Conservation (phyloP, 805 yeast species). For the Candida glaebosa region DNA sequence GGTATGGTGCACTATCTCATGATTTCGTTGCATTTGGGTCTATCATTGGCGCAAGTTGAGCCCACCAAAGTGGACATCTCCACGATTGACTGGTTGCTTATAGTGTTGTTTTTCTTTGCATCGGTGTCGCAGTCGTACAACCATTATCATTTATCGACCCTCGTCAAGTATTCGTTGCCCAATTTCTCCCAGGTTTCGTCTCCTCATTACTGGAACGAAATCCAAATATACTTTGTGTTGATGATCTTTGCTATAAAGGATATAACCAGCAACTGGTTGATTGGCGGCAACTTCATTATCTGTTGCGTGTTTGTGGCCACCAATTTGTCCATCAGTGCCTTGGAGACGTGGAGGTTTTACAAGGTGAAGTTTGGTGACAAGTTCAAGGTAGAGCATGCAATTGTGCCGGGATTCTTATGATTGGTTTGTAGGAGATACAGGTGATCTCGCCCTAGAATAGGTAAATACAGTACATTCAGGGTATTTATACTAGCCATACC, state of each 20-base stretch:
- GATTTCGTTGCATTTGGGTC: constrained; percentile 34
- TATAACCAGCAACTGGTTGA: constrained; percentile 15
- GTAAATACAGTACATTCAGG: too few relatives aligned
- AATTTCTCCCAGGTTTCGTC: constrained; percentile 43
- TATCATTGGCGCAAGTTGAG: constrained; percentile 7
- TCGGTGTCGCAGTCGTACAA: constrained; percentile 52
- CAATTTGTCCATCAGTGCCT: constrained; percentile 55
- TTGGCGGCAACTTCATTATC: constrained; percentile 17
- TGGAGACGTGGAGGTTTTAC: constrained; percentile 51
- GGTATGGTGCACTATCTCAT: constrained; percentile 59
- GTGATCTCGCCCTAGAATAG: too few relatives aligned
- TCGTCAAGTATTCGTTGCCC: constrained; percentile 59
- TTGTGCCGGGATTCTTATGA: constrained; percentile 36
- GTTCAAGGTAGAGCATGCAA: constrained; percentile 25
- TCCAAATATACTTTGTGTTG: constrained; percentile 48
- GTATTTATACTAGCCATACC: too few relatives aligned
- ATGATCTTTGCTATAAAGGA: constrained; percentile 15
- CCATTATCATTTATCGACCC: constrained; percentile 46
- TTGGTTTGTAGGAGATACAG: too few relatives aligned
- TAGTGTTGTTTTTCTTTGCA: constrained; percentile 44
- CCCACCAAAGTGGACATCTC: constrained; percentile 5
- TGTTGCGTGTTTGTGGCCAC: constrained; percentile 33
- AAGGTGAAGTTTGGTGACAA: constrained; percentile 22
- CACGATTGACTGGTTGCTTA: constrained; percentile 17
- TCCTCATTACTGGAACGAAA: constrained; percentile 72